Evolutionary conservation across 2,329 filamentous ascomycete species (phyloP), one percentile per base, ranked within the genome.

Genomic region (Fusarium algeriense): DNA sequence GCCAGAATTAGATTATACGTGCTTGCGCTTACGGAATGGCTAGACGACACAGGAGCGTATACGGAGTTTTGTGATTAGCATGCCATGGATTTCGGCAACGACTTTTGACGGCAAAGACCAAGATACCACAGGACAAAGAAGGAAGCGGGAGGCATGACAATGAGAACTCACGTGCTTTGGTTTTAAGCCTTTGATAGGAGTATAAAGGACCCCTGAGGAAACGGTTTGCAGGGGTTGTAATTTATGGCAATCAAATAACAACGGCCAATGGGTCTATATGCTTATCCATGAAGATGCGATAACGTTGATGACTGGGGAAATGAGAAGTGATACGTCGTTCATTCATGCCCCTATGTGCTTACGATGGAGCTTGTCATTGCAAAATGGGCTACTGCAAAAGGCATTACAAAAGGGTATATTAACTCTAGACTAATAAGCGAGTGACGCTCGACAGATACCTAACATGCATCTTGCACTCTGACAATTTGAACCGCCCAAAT

Each of bases 81-180:
- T 41, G 68, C 56, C 65, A 64, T 59, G 37, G 30, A 64, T 70
- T 57, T 62, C 64, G 71, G 71, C 49, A 37, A 73, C 41, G 68
- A 70, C 57, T 62, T 66, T 73, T 74, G 53, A 74, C 61, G 71
- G 66, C 62, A 61, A 68, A 62, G 65, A 70, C 49, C 59, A 70
- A 66, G 71, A 74, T 74, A 74, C 71, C 71, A 74, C 41, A 55
- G 59, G 60, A 43, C 44, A 72, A 55, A 60, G 61, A 67, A 46
- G 52, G 71, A 60, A 61, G 34, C 32, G 38, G 69, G 57, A 66
- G 67, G 48, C 45, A 64, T 50, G 64, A 44, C 57, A 59, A 69
- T 59, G 71, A 69, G 68, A 54, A 64, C 40, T 60, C 69, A 71
- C 55, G 48, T 62, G 58, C 58, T 71, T 66, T 66, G 55, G 54